Evolutionary conservation across 1,139 yeast species (phyloP), one percentile per base, ranked within the genome.

Genomic region (Nakaseomyces kungkrabaensis): DNA sequence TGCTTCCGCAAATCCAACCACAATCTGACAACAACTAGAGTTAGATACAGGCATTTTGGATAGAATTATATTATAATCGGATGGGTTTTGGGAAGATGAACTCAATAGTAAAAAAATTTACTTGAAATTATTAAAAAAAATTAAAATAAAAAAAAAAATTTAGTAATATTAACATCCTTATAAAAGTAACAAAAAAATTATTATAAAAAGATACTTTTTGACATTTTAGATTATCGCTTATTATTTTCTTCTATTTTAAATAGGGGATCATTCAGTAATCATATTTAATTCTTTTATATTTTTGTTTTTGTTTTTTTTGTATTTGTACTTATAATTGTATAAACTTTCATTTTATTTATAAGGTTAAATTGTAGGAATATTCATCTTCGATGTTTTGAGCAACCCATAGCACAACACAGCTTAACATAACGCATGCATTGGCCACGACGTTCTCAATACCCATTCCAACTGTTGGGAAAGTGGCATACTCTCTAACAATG

Each of bases 311-410:
- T 33, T 33, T 33, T 11, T n/a, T n/a, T 9, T 33, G 6, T n/a
- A 10, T 10, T 9, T 33, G 10, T 33, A 10, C 13, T n/a, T 33
- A 33, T 33, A n/a, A 13, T 36, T 7, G 17, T n/a, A 34, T 36
- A 36, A 17, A 13, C 13, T 7, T 36, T 36, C 9, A 29, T 8
- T 5, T 10, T 33, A 33, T 33, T 36, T 70, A 88, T 58, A 90
- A 73, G 47, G 95, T 90, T 64, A 89, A 77, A 48, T 95, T 85
- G 67, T 92, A 90, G 56, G 95, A 85, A 69, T 89, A 90, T 68
- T 90, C 97, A 64, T 90, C 97, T 66, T 92, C 97, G 53, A 89
- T 82, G 65, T 89, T 90, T 67, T 90, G 97, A 13, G 96, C 88
- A 54, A 90, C 72, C 97, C 97, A 92, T 59, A 92, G 73, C 5